Evolutionary conservation across 2,329 filamentous ascomycete genomes (phyloP).

Genomic region (Lasiodiplodia sp.): DNA sequence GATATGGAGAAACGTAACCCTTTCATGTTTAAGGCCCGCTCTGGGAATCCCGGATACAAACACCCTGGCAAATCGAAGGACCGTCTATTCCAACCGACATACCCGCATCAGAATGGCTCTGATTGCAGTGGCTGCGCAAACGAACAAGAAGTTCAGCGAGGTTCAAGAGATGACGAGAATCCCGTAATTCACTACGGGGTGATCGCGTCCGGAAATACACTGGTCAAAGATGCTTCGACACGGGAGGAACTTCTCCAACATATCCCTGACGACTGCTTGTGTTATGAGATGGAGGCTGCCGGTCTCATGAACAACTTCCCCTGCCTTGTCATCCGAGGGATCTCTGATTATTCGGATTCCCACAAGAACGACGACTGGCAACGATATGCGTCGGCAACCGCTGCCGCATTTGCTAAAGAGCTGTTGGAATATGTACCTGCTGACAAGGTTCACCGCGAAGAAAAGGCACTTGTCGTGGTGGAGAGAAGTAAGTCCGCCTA

Average conservation of each 20-base stretch:
- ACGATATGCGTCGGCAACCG: not conserved
- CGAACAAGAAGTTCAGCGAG: not conserved
- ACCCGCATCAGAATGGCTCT: not conserved
- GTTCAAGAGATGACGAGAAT: not conserved
- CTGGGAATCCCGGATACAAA: not conserved
- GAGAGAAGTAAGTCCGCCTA: not conserved
- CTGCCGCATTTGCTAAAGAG: not conserved
- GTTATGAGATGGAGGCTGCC: constrained; percentile 5
- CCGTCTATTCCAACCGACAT: not conserved
- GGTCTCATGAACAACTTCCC: not conserved
- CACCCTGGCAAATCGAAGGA: not conserved
- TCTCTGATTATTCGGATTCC: not conserved
- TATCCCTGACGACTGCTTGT: not conserved
- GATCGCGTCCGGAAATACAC: not conserved
- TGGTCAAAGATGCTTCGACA: not conserved
- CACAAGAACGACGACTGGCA: not conserved
- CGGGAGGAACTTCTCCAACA: not conserved
- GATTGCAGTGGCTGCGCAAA: not conserved
- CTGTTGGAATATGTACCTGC: not conserved
- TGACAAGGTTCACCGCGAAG: fast-evolving
- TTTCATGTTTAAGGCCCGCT: not conserved
- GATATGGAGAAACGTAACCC: not conserved
- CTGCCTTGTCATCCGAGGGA: not conserved
- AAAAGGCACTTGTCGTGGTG: not conserved
- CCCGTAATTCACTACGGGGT: not conserved